Conservation (phyloP, 2,329 filamentous ascomycete species). For the Alternaria brassicicola region DNA sequence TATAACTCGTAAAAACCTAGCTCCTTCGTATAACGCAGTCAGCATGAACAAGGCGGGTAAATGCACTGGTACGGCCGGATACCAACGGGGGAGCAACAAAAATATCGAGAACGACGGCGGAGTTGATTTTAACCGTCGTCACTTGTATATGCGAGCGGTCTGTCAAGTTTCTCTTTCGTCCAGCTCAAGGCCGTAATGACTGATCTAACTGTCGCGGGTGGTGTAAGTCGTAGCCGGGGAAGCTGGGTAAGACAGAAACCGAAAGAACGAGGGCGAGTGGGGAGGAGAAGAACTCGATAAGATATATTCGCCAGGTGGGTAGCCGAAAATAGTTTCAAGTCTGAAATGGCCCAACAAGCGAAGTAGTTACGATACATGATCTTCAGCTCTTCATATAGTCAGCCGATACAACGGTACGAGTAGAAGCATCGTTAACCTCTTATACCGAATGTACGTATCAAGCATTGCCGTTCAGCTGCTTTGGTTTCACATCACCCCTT, state of each 20-base stretch:
- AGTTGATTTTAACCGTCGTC: background rate
- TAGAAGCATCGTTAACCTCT: no score
- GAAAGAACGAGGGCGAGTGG: background rate
- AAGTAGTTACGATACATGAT: background rate
- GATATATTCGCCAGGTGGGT: background rate
- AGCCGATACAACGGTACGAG: no score
- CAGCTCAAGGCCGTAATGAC: background rate
- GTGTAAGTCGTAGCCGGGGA: background rate
- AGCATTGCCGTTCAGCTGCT: background rate
- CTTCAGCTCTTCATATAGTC: no score
- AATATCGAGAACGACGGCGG: background rate
- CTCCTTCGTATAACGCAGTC: background rate
- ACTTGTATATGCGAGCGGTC: background rate
- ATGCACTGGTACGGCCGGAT: background rate
- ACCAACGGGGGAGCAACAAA: background rate
- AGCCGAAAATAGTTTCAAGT: background rate
- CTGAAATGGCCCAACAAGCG: background rate
- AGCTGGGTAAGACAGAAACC: background rate
- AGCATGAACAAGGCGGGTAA: background rate
- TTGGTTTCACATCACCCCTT: slow-evolving; percentile 17
- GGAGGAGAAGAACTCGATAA: background rate
- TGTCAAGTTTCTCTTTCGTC: background rate
- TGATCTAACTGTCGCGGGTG: background rate
- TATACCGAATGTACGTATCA: background rate
- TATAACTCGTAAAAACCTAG: background rate